phyloP scores from a whole-genome alignment of 2,329 filamentous ascomycete genomes.

The Furcasterigmium sp. region DNA sequence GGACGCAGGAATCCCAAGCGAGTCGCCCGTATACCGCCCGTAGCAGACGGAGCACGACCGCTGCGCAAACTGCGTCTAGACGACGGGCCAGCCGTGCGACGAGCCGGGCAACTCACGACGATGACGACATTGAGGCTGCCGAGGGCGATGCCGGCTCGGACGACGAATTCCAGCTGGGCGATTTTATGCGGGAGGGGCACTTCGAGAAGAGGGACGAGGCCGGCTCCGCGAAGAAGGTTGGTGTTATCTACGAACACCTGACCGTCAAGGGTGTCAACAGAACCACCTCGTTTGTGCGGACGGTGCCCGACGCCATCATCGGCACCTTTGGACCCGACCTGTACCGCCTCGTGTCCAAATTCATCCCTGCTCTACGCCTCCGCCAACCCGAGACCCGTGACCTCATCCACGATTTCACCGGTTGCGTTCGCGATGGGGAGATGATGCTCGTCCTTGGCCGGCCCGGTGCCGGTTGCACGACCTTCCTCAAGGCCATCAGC shows the following conservation, averaged over 20 bases:
- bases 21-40: constrained; percentile 7
- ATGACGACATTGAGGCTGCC: neutral
- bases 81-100: neutral
- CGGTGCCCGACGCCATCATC: constrained; percentile 66
- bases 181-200: neutral
- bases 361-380: constrained; percentile 25
- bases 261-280: constrained; percentile 68
- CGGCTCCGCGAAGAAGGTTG: constrained; percentile 62
- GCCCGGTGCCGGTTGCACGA: constrained; percentile 70
- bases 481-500: constrained; percentile 70
- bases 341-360: constrained; percentile 52
- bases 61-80: constrained; percentile 1
- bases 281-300: constrained; percentile 63
- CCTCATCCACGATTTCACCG: constrained; percentile 25
- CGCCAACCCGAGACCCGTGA: constrained; percentile 15
- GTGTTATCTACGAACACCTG: constrained; percentile 71
- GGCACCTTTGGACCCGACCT: constrained; percentile 79
- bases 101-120: neutral
- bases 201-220: neutral
- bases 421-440: constrained; percentile 27
- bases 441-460: constrained; percentile 51
- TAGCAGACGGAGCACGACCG: neutral
- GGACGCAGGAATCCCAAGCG: constrained; percentile 25
- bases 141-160: neutral
- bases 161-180: neutral